Base-by-base conservation (phyloP, 2,329 filamentous ascomycete species). In the Rhynchosporium secalis region DNA sequence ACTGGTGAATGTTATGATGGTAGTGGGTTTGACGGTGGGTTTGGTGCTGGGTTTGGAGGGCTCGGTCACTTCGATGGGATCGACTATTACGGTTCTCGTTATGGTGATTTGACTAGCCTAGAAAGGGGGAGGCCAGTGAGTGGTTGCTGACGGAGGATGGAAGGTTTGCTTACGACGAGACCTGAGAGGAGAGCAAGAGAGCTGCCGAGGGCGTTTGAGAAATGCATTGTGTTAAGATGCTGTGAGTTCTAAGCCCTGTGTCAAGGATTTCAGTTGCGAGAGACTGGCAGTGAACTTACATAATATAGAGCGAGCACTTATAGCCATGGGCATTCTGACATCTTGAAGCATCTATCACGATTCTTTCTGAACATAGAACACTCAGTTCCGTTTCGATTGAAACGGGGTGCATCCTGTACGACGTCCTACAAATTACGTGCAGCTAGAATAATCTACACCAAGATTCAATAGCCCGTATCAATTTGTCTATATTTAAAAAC, bases 1-100 rank as follows among this genome's bases (percentile, higher is more conserved):
- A 20, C 20, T 20, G 9, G 49, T 52, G 33, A 33, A 52, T 3
- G 49, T 52, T 26, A 38, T 40, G 33, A 52, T 52, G 13, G 49
- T 52, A 7, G 33, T 52, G 8, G 49, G 49, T 6, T 52, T 52
- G 31, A 40, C 6, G 12, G 49, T 54, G 51, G 36, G 6, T 41
- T 54, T 54, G 20, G 49, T 52, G 20, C 31, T 52, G 12, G 49
- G 8, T 52, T 31, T 52, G 5, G 33, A 20, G 49, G 36, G 51
- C 36, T 54, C 33, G 51, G n/a, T 36, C 20, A 54, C 9, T 12
- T 28, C 28, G 9, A 54, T 20, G 36, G 51, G 38, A 9, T 15
- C n/a, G 12, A 54, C 20, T 29, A 33, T 54, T 33, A 33, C 33
- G 51, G 51, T 54, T 40, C 38, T 40, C 8, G 51, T 54, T 15